A percentile compares a stretch with the other conserved stretches of the same genome.
phyloP scores from a whole-genome alignment of 2,329 filamentous ascomycete species.

The Coniochaeta pulveracea region DNA sequence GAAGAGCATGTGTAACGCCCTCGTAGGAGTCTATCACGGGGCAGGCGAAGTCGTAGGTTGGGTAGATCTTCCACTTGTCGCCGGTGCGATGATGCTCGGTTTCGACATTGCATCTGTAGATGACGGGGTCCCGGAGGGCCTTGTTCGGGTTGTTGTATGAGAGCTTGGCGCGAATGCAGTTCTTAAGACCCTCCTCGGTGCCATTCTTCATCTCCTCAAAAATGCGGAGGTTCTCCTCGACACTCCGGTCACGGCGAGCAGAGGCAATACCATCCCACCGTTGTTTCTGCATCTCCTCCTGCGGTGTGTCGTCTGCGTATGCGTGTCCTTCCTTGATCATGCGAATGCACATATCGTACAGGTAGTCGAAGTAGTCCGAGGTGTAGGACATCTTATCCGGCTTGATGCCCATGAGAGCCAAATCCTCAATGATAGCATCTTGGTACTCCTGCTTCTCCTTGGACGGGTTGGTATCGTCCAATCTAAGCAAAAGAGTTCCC shows the following conservation, averaged over 20 bases:
- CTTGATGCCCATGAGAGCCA: conserved; percentile 82
- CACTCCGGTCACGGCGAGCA: conserved; percentile 62
- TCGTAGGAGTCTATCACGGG: conserved; percentile 72
- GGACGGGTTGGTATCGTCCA: conserved; percentile 94
- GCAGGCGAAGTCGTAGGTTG: conserved; percentile 79
- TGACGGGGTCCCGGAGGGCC: conserved; percentile 90
- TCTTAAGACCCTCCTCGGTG: conserved; percentile 63
- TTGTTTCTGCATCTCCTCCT: conserved; percentile 78
- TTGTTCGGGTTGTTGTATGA: conserved; percentile 89
- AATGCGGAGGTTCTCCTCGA: conserved; percentile 75
- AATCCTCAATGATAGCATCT: conserved; percentile 85
- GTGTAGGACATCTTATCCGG: conserved; percentile 82
- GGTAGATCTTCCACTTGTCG: conserved; percentile 73
- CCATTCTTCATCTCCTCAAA: conserved; percentile 93
- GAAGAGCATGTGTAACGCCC: conserved; percentile 72
- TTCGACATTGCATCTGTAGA: conserved; percentile 80
- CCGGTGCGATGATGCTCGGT: conserved; percentile 67
- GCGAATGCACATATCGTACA: conserved; percentile 75
- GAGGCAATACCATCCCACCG: conserved; percentile 77
- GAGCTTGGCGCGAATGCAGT: conserved; percentile 93
- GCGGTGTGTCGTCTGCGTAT: conserved; percentile 89
- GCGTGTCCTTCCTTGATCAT: conserved; percentile 81
- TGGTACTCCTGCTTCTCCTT: conserved; percentile 98
- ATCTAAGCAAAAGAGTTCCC: conserved; percentile 80
- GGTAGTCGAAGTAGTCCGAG: conserved; percentile 87